Conservation (phyloP, 805 yeast genomes). For the Starmerella kuoi region DNA sequence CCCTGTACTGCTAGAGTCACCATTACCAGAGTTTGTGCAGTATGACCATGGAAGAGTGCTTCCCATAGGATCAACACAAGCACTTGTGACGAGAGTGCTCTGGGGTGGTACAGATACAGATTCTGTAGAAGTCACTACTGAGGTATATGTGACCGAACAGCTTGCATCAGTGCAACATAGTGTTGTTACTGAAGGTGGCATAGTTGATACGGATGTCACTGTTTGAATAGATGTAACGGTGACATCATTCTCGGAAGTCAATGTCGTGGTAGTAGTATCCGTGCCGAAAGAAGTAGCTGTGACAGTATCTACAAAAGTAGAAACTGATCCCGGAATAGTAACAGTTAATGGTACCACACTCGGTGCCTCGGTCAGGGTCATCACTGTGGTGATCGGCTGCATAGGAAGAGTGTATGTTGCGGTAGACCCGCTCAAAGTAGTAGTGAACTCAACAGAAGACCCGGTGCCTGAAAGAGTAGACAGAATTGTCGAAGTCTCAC, state of each 20-base stretch:
- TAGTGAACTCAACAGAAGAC: slow-evolving; percentile 5
- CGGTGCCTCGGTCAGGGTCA: slow-evolving; percentile 11
- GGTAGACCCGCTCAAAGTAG: slow-evolving; percentile 3
- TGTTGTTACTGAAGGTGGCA: slow-evolving; percentile 3
- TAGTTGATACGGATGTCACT: slow-evolving; percentile 4
- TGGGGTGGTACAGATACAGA: not conserved
- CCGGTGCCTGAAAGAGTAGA: slow-evolving; percentile 12
- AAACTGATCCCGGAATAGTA: slow-evolving; percentile 9
- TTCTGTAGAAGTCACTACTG: not conserved
- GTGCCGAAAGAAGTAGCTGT: not conserved
- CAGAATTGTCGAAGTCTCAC: slow-evolving; percentile 4
- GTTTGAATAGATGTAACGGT: not conserved
- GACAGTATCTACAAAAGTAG: slow-evolving; percentile 7
- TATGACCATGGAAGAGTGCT: not conserved
- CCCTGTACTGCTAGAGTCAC: too few species aligned
- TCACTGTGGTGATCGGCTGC: slow-evolving; percentile 6
- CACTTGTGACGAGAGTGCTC: not conserved
- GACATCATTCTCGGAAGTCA: not conserved
- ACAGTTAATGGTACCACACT: slow-evolving; percentile 12
- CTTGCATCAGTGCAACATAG: slow-evolving; percentile 8
- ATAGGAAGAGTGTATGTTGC: slow-evolving; percentile 1
- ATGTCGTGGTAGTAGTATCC: not conserved
- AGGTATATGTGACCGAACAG: slow-evolving; percentile 11
- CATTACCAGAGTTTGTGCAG: not conserved
- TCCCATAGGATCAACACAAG: slow-evolving; percentile 8